Base-by-base conservation (phyloP, 2,329 filamentous ascomycete species). In the Trichoderma harzianum region DNA sequence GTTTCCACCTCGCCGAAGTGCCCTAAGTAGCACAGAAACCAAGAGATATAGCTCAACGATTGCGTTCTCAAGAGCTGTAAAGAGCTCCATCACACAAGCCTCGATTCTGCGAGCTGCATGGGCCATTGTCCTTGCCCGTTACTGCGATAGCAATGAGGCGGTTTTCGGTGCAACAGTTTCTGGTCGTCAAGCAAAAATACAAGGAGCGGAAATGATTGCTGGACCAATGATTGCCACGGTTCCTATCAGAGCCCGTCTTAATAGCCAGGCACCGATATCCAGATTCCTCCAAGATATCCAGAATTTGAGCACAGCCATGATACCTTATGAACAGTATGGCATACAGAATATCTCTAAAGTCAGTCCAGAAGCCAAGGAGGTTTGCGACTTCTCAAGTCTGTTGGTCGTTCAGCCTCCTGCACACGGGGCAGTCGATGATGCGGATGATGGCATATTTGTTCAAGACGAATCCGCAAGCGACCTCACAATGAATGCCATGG, bases 111-210 rank as follows among this genome's bases (percentile, higher is more conserved):
- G 78, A 6, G 76, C 77, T 1, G 77, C 78, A 3, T 78, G 77
- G 75, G 70, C 76, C 2, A 67, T 86, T 7, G 76, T 84, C 5
- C 77, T 82, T 2, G 79, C 79, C 0, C 73, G 80, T 2, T 83
- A 84, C 63, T 78, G 82, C 73, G 78, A 47, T 71, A 79, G 73
- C 5, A 68, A 47, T 16, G 73, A 71, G 30, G 66, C 75, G 12
- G 24, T 71, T 3, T 77, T 75, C 68, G 76, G 75, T 14, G 55
- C 60, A 5, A 69, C 73, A 1, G 65, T 75, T n/a, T 75, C 72
- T 1, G 76, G 76, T 28, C 74, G 76, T 21, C 66, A 77, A n/a
- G 72, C 72, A 11, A 69, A 69, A 6, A 66, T 77, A 18, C 16
- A 55, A 24, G 73, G 75, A 5, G 65, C 76, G 3, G 72, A 74